Base-by-base conservation (phyloP, 129 eudicot genomes). In the Flaveria ramosissima region DNA sequence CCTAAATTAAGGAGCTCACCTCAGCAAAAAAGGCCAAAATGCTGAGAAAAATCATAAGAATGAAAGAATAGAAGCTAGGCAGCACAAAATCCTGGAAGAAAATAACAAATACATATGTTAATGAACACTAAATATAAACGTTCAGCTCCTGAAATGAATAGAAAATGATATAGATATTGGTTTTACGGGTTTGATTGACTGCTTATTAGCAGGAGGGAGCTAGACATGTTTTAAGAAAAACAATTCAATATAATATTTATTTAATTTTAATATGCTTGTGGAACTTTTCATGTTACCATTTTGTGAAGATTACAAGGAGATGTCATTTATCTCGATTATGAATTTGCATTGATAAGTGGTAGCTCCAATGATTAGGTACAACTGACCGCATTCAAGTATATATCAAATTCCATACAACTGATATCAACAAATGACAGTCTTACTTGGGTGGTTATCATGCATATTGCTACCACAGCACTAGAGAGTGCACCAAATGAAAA, bases 41-140 rank as follows among this genome's bases (percentile, higher is more conserved):
- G 55, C 96, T 83, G 68, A 87, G 85, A 62, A 87, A 51, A 51
- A 81, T 78, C 96, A 87, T 89, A 47, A 89, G 89, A 83, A 89
- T 69, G 66, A 87, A 76, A 23, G 96, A 73, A 78, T 85, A 80
- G 19, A 89, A 78, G 75, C 82, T 68, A 70, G 96, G 96, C 68
- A 89, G 69, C 79, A 89, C 92, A 75, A 87, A 80, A 23, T 84
- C 86, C 96, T 89, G 89, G 82, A 78, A 19, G 12, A 72, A 67
- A 57, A 46, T n/a, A 76, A 14, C 15, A 41, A 60, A 70, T 23
- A 57, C 10, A 30, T 76, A 23, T 39, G n/a, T 21, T 36, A 30
- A 48, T 17, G 27, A 26, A 78, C 16, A 15, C 15, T 45, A 61
- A 63, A 42, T 43, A 43, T 20, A 75, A 53, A 62, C 69, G n/a